Base-by-base conservation (phyloP, 148 eudicot species). In the Rhododendron henanense region DNA sequence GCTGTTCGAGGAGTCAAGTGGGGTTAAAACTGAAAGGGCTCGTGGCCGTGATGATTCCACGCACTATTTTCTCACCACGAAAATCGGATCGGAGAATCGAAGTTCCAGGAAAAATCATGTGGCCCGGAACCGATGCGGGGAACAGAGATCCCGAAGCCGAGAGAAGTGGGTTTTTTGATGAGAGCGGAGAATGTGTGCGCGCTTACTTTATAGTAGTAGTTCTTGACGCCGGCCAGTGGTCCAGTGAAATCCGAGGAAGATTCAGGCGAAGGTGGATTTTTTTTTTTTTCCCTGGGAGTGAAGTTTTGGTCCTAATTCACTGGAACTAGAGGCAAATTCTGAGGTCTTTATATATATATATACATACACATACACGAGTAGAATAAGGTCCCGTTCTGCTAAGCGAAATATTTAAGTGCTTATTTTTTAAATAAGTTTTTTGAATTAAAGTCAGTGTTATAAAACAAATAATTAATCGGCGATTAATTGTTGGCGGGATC, bases 401-500 rank as follows among this genome's bases (percentile, higher is more conserved):
- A 31, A 31, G 31, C 0, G 0, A 31, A 31, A 31, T 31, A 31
- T 31, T 31, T 31, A 31, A 31, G 31, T 31, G 31, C 31, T 31
- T 39, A 39, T 39, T 39, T 39, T 39, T 39, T 0, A 5, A 39
- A 39, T 39, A 41, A 41, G 0, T 5, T 41, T 41, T 41, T 41
- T 41, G 1, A 41, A 5, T 6, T 41, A 41, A 41, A 0, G 7
- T 41, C 0, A 41, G 6, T 41, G 0, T 41, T 41, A 0, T 41
- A 41, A 41, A 41, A 41, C 0, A 41, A 61, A 10, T 10, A 41
- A 5, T 41, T 41, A 41, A 41, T 6, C 45, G 8, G 6, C 0
- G 1, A 0, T 41, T 41, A 41, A 41, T 41, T 6, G 1, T 0
- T 5, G 0, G 6, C 0, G 7, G 6, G 0, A 0, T 0, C 6